These are phyloP conservation scores for Aureobasidium uvarum DNA, from an alignment of 2,329 filamentous ascomycete species.

Conservation along the genomic window DNA sequence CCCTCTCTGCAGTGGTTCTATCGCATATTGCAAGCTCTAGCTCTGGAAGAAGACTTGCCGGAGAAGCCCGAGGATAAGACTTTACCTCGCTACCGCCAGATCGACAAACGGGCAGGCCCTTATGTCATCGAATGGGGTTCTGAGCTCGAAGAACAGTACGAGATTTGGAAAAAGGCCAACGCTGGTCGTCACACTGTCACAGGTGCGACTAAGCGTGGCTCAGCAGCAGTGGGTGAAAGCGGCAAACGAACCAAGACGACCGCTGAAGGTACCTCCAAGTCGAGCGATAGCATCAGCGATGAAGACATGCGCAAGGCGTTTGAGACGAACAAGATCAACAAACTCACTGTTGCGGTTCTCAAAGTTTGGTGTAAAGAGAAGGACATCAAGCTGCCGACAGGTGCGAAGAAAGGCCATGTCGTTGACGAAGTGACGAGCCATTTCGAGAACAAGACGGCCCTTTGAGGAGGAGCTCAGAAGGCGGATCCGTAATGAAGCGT, in stretches of 20 bases:
- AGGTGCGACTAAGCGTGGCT: slow-evolving; percentile 47
- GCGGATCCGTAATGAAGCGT: neutral
- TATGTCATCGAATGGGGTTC: slow-evolving; percentile 76
- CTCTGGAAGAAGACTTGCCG: slow-evolving; percentile 86
- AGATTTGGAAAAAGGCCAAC: slow-evolving; percentile 41
- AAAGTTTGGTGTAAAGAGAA: slow-evolving; percentile 38
- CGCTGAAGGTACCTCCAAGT: slow-evolving; percentile 30
- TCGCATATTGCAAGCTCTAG: slow-evolving; percentile 84
- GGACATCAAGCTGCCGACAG: slow-evolving; percentile 30
- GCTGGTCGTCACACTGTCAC: slow-evolving; percentile 44
- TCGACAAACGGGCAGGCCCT: slow-evolving; percentile 80
- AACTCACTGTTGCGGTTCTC: slow-evolving; percentile 39
- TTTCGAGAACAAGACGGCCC: slow-evolving; percentile 41
- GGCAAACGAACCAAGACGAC: slow-evolving; percentile 50
- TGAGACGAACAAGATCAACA: slow-evolving; percentile 46
- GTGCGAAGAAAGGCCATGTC: slow-evolving; percentile 38
- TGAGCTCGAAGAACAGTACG: slow-evolving; percentile 61
- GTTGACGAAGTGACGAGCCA: slow-evolving; percentile 39
- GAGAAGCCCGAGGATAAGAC: slow-evolving; percentile 74
- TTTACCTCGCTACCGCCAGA: slow-evolving; percentile 78
- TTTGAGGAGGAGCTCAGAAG: neutral
- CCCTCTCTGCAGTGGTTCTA: slow-evolving; percentile 91
- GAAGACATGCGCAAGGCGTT: slow-evolving; percentile 47
- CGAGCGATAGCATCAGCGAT: slow-evolving; percentile 43
- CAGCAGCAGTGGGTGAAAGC: slow-evolving; percentile 33